These are phyloP conservation scores for Neonectria sp. DNA, from an alignment of 2,329 filamentous ascomycete species.

Conservation along the genomic window DNA sequence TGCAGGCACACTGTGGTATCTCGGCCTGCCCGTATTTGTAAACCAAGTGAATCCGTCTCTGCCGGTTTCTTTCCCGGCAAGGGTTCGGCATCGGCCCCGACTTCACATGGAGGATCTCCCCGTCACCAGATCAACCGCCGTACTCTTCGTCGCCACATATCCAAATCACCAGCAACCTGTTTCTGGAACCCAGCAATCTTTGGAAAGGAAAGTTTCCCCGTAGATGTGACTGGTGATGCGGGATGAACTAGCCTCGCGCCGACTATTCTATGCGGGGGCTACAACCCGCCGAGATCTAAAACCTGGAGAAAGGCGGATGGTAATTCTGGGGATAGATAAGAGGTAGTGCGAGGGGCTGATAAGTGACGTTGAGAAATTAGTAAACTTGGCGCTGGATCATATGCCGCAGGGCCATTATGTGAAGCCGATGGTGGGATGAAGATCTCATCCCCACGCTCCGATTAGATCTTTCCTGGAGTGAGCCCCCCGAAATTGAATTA, in stretches of 20 bases:
- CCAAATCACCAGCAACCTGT: neutral
- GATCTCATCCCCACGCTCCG: neutral
- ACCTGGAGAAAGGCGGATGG: constrained; percentile 22
- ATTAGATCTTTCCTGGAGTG: neutral
- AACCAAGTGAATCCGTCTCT: neutral
- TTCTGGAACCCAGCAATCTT: neutral
- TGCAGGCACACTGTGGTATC: neutral
- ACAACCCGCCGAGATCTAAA: constrained; percentile 17
- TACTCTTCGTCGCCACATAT: neutral
- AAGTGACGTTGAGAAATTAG: neutral
- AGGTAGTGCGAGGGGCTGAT: neutral
- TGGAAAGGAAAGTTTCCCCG: neutral
- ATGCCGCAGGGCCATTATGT: neutral
- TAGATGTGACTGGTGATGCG: neutral
- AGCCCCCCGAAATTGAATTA: neutral
- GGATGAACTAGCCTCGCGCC: constrained; percentile 2
- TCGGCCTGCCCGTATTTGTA: neutral
- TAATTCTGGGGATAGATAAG: constrained; percentile 22
- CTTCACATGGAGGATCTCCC: neutral
- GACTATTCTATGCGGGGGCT: constrained; percentile 11
- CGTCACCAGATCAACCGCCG: neutral
- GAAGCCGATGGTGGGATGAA: neutral
- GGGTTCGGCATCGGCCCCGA: neutral
- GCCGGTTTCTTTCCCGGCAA: neutral
- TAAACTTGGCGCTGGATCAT: neutral